Base-by-base conservation (phyloP, 345 rosid genomes). In the Lumnitzera racemosa region DNA sequence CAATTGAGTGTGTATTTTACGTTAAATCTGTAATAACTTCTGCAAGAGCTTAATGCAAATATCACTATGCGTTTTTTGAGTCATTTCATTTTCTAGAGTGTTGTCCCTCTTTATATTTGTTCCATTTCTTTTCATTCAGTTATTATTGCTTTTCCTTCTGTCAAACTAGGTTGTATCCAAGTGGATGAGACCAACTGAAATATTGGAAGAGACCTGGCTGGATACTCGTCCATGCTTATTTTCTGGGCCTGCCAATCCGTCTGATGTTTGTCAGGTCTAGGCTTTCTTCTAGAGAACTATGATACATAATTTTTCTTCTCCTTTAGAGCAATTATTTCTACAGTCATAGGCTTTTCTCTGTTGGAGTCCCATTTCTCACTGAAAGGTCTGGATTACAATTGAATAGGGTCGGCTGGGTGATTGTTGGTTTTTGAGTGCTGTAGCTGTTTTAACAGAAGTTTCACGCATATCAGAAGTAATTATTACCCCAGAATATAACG, bases 341-440 rank as follows among this genome's bases (percentile, higher is more conserved):
- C 43, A 36, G 43, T 36, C 11, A 9, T 36, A 7, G 43, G 43
- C 43, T 36, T 36, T 36, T 36, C 43, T 36, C 43, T 36, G 9
- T 36, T 36, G 43, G 43, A 1, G 43, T 36, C 10, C 43, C 43
- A 6, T 36, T 36, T 36, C 43, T 36, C 43, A 1, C 7, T 36
- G 7, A 36, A 36, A 36, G 43, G 43, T 9, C 4, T 7, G 7
- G 7, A 36, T 36, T 14, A 46, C 65, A 69, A 17, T 67, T 75
- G 3, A 70, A 75, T 58, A 95, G 99, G 99, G 99, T 43, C 99
- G 86, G 23, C 72, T 95, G 73, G 99, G 99, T 0, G 96, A 95
- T 80, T 95, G 99, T 70, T 95, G 99, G 99, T 95, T 95, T 75
- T 73, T 95, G 75, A 95, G 99, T 67, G 99, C 99, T 46, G 95